Base-by-base conservation (phyloP, 1,139 yeast genomes). In the Lodderomyces oxycetoniae region DNA sequence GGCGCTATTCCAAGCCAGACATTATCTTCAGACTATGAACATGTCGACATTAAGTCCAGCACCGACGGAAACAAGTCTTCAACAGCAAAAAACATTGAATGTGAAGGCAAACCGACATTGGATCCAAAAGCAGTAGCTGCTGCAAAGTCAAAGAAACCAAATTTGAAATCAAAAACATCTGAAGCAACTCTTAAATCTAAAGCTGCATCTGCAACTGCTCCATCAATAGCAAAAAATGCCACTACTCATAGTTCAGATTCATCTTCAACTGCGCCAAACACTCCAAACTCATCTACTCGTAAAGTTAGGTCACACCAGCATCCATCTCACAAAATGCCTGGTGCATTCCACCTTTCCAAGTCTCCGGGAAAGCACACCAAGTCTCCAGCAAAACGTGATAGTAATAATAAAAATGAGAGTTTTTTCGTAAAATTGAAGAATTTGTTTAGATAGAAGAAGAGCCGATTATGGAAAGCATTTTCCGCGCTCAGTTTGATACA, bases 1-100 rank as follows among this genome's bases (percentile, higher is more conserved):
- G 71, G 71, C 10, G 71, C 70, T 5, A 63, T 67, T 15, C 63
- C 71, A 9, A 39, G 42, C n/a, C 46, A 45, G 17, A 44, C 45
- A 17, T 30, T 34, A 9, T 37, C 42, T 12, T 35, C 58, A 3
- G 53, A 45, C 29, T 43, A 47, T 11, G 57, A 53, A 34, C 38
- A 48, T 22, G 36, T 50, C 15, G 44, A 42, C 32, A 37, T 36
- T 26, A 34, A 38, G 15, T 34, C 36, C 17, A 26, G 31, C 16
- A 11, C 32, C 3, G 38, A 37, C 5, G 31, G 14, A 13, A 4
- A 20, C 16, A 25, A 25, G 13, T 7, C 29, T 3, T n/a, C 15
- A 5, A 45, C 47, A 13, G 46, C 43, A 13, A 50, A 44, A 4
- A 43, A 30, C 6, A 49, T 43, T 17, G 50, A 46, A 22, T 38